A percentile compares a stretch with the other conserved stretches of the same genome.
These are phyloP conservation scores for Phytophthora idaei DNA, from an alignment of 352 stramenopile genomes.

Conservation along the genomic window DNA sequence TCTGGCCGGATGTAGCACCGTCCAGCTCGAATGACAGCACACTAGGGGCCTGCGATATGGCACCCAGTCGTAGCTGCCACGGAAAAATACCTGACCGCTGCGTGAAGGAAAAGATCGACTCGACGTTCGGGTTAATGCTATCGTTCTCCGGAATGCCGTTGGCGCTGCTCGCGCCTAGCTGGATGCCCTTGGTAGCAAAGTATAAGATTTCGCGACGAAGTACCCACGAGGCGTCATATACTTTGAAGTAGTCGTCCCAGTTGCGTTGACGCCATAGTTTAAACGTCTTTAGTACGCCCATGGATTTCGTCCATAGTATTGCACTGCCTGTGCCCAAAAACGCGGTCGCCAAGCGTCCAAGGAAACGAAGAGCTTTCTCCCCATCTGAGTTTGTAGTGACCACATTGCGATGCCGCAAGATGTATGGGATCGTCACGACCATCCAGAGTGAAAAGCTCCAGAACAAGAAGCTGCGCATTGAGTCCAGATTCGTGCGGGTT, in stretches of 20 bases:
- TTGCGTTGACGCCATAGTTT: constrained; percentile 78
- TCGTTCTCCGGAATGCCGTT: constrained; percentile 44
- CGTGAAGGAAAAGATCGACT: constrained; percentile 73
- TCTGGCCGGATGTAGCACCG: constrained; percentile 61
- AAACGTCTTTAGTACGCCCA: constrained; percentile 66
- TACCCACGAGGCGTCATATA: constrained; percentile 87
- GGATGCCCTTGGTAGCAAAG: constrained; percentile 83
- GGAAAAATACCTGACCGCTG: constrained; percentile 70
- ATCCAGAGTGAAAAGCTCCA: constrained; percentile 78
- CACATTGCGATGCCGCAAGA: constrained; percentile 62
- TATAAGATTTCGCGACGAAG: constrained; percentile 83
- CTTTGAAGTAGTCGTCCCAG: constrained; percentile 88
- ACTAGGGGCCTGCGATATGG: constrained; percentile 49
- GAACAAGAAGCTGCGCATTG: constrained; percentile 78
- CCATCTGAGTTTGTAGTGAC: constrained; percentile 54
- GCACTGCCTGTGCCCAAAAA: constrained; percentile 70
- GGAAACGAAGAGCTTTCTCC: constrained; percentile 70
- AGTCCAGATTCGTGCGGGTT: constrained; percentile 75
- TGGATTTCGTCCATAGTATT: constrained; percentile 73
- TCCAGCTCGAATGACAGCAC: constrained; percentile 79
- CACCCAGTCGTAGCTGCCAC: constrained; percentile 60
- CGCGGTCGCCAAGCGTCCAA: constrained; percentile 67
- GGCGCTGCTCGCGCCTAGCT: constrained; percentile 49
- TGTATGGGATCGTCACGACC: constrained; percentile 69
- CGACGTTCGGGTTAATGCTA: constrained; percentile 39